Evolutionary conservation across 2,329 filamentous ascomycete genomes (phyloP), one percentile per base, ranked within the genome.

Genomic region (Cytospora leucostoma): DNA sequence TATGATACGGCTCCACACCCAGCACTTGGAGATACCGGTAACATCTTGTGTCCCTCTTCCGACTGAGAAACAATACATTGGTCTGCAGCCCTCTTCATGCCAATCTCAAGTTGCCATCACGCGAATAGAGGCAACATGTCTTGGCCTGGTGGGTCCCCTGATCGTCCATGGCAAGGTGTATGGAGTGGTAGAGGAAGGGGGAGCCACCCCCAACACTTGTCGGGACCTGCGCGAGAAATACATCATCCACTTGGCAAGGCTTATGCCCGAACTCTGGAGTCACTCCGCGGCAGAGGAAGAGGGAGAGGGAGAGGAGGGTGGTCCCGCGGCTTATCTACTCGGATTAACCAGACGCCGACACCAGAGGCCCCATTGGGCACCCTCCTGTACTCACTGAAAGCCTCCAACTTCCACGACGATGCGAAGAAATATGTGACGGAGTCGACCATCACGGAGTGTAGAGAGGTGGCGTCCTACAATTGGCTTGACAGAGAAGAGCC

Each of bases 381-480:
- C 10, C 54, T 73, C 19, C 61, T 71, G 15, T 40, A 57, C 17
- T 63, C 62, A 0, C 33, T 71, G 11, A 37, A 17, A 2, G 52
- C 64, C 8, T 8, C 55, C 1, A 66, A 69, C 27, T 61, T 73
- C 4, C 47, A 63, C 4, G 58, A 67, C 44, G 55, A 67, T n/a
- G 35, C 70, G 32, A 35, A 65, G 34, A 15, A 47, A 19, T 51
- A 67, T 51, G n/a, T 65, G 53, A 34, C 65, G 34, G 54, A 62
- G 32, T 60, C 72, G 19, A n/a, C 49, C 27, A 71, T 74, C 55
- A 68, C 63, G 1, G 71, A 70, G 49, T 65, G 66, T n/a, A 21
- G 64, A 32, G 49, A 67, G 2, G 63, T 78, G 2, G 68, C 74
- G 0, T 78, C 77, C 0, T 79, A 74, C 67, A 78, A 72, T 68